phyloP scores from a whole-genome alignment of 2,329 filamentous ascomycete genomes.

The Nigrospora sphaerica region DNA sequence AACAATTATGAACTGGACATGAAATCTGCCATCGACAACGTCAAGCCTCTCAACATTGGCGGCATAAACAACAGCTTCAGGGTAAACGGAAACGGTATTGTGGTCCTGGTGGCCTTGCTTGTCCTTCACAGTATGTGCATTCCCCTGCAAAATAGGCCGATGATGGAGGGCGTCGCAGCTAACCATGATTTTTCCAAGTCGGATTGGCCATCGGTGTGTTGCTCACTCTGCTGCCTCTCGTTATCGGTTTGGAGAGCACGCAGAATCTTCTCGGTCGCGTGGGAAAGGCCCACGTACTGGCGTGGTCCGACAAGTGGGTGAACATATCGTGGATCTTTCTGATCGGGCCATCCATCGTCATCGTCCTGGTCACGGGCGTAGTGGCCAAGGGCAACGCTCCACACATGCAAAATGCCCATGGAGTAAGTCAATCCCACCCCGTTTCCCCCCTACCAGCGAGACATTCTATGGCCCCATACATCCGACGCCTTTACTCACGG shows the following conservation, averaged over 20 bases:
- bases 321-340: conserved; percentile 18
- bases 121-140: conserved; percentile 16
- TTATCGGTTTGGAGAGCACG: conserved; percentile 16
- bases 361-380: conserved; percentile 19
- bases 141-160: neutral
- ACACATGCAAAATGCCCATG: conserved; percentile 22
- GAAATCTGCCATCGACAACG: conserved; percentile 8
- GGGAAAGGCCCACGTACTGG: conserved; percentile 11
- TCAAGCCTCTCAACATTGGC: neutral
- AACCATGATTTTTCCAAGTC: conserved; percentile 9
- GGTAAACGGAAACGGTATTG: conserved; percentile 11
- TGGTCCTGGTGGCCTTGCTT: conserved; percentile 13
- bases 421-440: conserved; percentile 11
- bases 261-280: conserved; percentile 17
- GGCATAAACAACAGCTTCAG: conserved; percentile 8
- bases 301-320: conserved; percentile 13
- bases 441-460: neutral
- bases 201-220: conserved; percentile 16
- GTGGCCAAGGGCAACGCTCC: conserved; percentile 11
- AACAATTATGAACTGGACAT: conserved; percentile 20
- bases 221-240: conserved; percentile 17
- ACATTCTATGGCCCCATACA: no score
- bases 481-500: no score
- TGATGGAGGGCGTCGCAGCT: neutral
- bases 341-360: conserved; percentile 15